Percentiles rank a stretch among this genome's conserved stretches.
Conservation (phyloP, 2,329 filamentous ascomycete genomes). For the Fusarium acutatum region DNA sequence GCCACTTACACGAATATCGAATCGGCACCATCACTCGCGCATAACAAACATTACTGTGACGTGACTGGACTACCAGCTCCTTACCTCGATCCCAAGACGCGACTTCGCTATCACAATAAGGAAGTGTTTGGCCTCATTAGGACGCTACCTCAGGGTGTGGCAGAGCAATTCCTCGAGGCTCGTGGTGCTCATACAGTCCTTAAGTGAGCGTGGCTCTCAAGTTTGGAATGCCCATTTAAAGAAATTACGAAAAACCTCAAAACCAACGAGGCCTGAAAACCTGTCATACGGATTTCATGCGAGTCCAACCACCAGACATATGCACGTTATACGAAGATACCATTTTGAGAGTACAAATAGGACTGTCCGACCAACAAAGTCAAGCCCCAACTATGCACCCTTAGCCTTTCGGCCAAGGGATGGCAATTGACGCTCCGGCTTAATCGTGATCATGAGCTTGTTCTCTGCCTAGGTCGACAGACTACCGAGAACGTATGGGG, state of each 20-base stretch:
- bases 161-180: constrained; percentile 89
- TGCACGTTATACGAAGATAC: constrained; percentile 5
- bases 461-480: constrained; percentile 82
- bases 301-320: constrained; percentile 9
- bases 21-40: constrained; percentile 86
- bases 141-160: constrained; percentile 79
- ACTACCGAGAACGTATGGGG: constrained; percentile 82
- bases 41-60: constrained; percentile 92
- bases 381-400: constrained; percentile 93
- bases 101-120: constrained; percentile 89
- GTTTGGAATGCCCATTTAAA: not conserved
- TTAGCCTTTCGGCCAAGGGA: constrained; percentile 77
- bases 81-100: constrained; percentile 94
- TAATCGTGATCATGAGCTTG: constrained; percentile 83
- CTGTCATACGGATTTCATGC: not conserved
- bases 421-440: constrained; percentile 97
- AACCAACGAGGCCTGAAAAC: not conserved
- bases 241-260: constrained; percentile 1
- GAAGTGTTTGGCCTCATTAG: constrained; percentile 90
- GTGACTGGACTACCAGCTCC: constrained; percentile 91
- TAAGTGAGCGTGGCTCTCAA: constrained; percentile 65
- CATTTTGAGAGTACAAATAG: constrained; percentile 12
- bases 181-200: constrained; percentile 92
- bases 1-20: constrained; percentile 98
- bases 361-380: constrained; percentile 89